These are phyloP conservation scores for Jatropha podagrica DNA, from an alignment of 441 rosid species.

Conservation along the genomic window DNA sequence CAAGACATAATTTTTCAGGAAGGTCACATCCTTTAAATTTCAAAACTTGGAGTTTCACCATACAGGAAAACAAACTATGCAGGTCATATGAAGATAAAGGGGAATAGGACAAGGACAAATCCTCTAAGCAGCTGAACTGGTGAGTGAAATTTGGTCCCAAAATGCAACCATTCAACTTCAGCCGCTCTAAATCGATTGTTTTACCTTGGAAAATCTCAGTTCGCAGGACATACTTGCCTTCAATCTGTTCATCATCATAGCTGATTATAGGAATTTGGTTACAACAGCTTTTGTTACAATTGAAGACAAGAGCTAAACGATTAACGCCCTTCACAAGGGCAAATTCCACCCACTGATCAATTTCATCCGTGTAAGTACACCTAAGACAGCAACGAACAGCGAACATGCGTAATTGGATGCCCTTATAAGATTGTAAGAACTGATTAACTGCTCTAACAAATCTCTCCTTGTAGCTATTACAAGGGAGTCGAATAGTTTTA, in stretches of 20 bases:
- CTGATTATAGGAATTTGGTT: too few species aligned
- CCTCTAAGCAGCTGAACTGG: not conserved
- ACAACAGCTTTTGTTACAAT: not conserved
- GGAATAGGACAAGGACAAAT: not conserved
- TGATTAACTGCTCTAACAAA: not conserved
- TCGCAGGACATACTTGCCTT: not conserved
- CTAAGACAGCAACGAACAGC: not conserved
- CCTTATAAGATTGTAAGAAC: conserved; percentile 4
- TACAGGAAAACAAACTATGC: not conserved
- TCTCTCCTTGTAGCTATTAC: too few species aligned
- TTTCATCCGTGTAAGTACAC: not conserved
- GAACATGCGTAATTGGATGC: not conserved
- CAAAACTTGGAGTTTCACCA: not conserved
- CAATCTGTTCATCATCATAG: not conserved
- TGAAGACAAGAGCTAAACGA: not conserved
- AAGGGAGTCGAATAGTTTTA: too few species aligned
- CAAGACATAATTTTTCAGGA: not conserved
- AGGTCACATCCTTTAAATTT: not conserved
- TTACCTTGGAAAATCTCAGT: not conserved
- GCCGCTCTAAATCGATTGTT: not conserved
- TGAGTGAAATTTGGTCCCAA: not conserved
- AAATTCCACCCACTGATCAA: not conserved
- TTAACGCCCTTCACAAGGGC: not conserved
- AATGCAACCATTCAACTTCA: not conserved
- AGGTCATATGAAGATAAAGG: not conserved